Conservation (phyloP, 2,329 filamentous ascomycete species). For the Neonectria neomacrospora region DNA sequence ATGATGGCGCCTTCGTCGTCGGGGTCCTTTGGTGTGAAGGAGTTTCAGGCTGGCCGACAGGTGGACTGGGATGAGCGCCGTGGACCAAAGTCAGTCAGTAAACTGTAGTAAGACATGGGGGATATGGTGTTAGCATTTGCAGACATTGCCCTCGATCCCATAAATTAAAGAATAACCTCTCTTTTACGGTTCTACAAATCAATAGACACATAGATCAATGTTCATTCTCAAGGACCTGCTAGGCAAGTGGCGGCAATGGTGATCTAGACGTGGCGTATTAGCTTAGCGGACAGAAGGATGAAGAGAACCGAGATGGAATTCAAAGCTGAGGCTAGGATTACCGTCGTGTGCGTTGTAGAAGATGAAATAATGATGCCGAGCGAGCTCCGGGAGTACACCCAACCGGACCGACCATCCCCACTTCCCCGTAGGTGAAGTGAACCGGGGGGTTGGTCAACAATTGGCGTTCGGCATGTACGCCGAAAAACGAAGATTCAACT, state of each 20-base stretch:
- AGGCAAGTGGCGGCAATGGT: neutral
- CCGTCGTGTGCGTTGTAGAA: neutral
- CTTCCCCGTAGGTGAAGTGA: neutral
- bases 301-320: neutral
- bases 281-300: neutral
- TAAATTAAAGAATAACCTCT: too few species aligned
- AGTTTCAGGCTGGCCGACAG: constrained; percentile 34
- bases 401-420: neutral
- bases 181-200: too few species aligned
- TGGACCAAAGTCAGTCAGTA: neutral
- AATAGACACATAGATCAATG: too few species aligned
- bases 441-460: neutral
- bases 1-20: constrained; percentile 34
- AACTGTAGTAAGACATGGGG: constrained; percentile 4
- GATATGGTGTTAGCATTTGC: neutral
- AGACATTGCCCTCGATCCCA: constrained; percentile 1
- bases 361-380: neutral
- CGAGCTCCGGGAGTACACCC: neutral
- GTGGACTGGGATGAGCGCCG: constrained; percentile 33
- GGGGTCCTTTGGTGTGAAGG: constrained; percentile 26
- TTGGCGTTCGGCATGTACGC: neutral
- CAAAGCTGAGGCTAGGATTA: neutral
- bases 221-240: too few species aligned
- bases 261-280: neutral
- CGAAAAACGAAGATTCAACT: neutral